phyloP scores from a whole-genome alignment of 2,329 filamentous ascomycete genomes.

The Sclerotiophoma versabilis region DNA sequence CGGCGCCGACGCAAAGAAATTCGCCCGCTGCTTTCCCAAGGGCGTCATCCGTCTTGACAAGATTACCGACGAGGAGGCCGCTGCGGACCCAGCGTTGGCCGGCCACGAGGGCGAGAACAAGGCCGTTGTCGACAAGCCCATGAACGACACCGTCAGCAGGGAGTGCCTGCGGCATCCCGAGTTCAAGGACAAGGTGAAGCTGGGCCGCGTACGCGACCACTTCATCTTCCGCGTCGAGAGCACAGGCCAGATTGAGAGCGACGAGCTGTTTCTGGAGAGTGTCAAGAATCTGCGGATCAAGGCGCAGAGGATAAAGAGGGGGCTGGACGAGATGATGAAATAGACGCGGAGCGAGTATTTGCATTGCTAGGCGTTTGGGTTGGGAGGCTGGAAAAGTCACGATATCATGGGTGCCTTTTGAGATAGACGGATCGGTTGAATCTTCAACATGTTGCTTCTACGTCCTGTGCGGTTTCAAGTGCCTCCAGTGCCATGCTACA shows the following conservation, averaged over 20 bases:
- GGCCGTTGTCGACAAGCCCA: slow-evolving; percentile 85
- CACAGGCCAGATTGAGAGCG: slow-evolving; percentile 92
- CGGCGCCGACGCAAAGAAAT: slow-evolving; percentile 86
- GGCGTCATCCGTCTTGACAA: slow-evolving; percentile 85
- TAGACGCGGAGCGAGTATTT: slow-evolving; percentile 10
- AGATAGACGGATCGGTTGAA: slow-evolving; percentile 4
- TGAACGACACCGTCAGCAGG: slow-evolving; percentile 93
- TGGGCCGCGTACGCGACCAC: slow-evolving; percentile 89
- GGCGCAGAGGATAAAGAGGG: slow-evolving; percentile 75
- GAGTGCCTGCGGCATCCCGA: slow-evolving; percentile 91
- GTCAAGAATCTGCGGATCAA: slow-evolving; percentile 86
- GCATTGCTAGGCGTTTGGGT: slow-evolving; percentile 39
- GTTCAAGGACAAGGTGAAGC: slow-evolving; percentile 93
- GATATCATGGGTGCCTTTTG: slow-evolving; percentile 16
- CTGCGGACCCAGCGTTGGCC: slow-evolving; percentile 68
- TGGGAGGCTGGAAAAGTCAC: slow-evolving; percentile 25
- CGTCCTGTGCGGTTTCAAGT: neutral
- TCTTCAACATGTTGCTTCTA: neutral
- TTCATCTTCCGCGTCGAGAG: slow-evolving; percentile 98
- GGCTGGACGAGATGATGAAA: slow-evolving; percentile 60
- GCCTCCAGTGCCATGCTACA: neutral
- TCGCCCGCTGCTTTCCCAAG: slow-evolving; percentile 84
- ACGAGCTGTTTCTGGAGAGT: slow-evolving; percentile 90
- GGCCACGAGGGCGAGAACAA: slow-evolving; percentile 81
- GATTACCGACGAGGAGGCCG: slow-evolving; percentile 72